Base-by-base conservation (phyloP, 164 flowering plant species). In the Berberis vulgaris region DNA sequence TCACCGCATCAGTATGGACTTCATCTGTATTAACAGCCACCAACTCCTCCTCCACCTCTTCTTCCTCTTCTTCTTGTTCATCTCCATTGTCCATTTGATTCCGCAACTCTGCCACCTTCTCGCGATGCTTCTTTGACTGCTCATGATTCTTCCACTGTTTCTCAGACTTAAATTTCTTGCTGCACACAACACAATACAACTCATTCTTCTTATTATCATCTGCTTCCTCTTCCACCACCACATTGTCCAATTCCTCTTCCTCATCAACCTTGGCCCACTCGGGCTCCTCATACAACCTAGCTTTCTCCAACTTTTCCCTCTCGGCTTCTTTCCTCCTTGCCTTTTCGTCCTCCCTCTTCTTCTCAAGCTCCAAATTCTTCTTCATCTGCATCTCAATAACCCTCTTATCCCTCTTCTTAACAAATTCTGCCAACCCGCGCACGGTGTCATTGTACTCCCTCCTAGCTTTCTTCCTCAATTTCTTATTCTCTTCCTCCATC, bases 81-180 rank as follows among this genome's bases (percentile, higher is more conserved):
- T 57, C 65, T 59, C 67, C 73, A 3, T 6, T 49, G 0, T 47
- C 55, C 63, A 78, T 75, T 2, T 84, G 68, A 54, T 76, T 79
- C 74, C 77, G 82, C 68, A 91, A 72, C 75, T 85, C 86, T 0
- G 88, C 87, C 64, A 87, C 88, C 74, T 81, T 91, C 73, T 91
- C 95, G 65, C 80, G 75, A 58, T 94, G 99, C 83, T 94, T 94
- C 84, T 89, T 91, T 0, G 99, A 94, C 83, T 89, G 89, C 76
- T 94, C 97, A 7, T 94, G 99, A 77, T 94, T 94, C 78, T 82
- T 85, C 99, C 99, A 94, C 69, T 94, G 99, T 78, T 94, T 94
- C 61, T 94, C 97, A 46, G 90, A 84, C 78, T 86, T 94, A 72
- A 94, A 94, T 78, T 91, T 94, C 85, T 94, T 94, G 65, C 85